A percentile compares a stretch with the other conserved stretches of the same genome.
phyloP scores from a whole-genome alignment of 106 monocot genomes.

The Dioscorea zingiberensis region DNA sequence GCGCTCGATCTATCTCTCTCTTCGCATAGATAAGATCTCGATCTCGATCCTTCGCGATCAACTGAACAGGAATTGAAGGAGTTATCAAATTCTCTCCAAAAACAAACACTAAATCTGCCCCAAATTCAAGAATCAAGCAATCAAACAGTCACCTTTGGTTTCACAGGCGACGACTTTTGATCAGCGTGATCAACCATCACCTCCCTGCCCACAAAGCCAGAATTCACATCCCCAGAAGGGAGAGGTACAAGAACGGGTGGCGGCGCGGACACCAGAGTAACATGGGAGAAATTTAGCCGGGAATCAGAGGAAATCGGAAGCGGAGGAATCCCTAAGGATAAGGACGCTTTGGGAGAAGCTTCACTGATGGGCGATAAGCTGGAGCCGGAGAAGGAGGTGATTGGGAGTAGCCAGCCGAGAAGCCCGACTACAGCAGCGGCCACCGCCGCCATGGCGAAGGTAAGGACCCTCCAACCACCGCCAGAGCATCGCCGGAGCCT shows the following conservation, averaged over 20 bases:
- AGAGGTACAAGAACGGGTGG: neutral
- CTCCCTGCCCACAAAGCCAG: neutral
- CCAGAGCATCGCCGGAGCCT: neutral
- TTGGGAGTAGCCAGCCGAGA: neutral
- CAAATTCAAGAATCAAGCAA: neutral
- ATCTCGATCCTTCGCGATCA: neutral
- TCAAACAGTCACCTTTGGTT: neutral
- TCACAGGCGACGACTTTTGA: neutral
- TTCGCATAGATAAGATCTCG: neutral
- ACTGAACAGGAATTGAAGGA: neutral
- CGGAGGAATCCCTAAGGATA: neutral
- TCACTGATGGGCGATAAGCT: neutral
- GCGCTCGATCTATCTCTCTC: constrained; percentile 1
- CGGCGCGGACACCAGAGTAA: neutral
- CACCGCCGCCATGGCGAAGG: neutral
- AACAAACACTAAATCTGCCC: neutral
- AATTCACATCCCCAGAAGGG: neutral
- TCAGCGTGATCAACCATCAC: neutral
- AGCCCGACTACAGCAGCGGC: neutral
- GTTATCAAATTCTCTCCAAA: neutral
- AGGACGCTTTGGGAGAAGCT: neutral
- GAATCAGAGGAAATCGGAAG: neutral
- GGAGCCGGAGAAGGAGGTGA: no score
- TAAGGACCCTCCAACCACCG: no score
- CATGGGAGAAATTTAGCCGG: neutral